A percentile compares a stretch with the other conserved stretches of the same genome.
Evolutionary conservation across 306 rosid species (phyloP).

Genomic region (Begonia fuchsioides): DNA sequence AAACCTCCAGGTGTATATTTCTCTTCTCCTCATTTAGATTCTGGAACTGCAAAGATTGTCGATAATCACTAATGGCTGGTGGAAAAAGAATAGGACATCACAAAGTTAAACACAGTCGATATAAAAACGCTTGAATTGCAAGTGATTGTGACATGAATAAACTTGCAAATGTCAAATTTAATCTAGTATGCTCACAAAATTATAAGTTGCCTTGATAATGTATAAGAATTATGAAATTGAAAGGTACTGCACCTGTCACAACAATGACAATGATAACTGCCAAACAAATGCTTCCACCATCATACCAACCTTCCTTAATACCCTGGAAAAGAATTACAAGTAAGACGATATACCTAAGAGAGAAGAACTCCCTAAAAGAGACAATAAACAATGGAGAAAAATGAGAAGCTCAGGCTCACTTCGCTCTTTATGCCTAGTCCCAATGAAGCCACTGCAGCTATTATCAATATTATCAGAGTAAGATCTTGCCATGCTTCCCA

Average conservation of each 20-base stretch:
- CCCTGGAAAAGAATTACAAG: constrained; percentile 39
- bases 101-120: background rate
- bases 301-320: constrained; percentile 94
- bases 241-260: constrained; percentile 50
- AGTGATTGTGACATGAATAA: too few species aligned
- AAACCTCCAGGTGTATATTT: constrained; percentile 80
- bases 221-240: too few species aligned
- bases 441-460: constrained; percentile 91
- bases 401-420: constrained; percentile 31
- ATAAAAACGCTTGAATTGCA: background rate
- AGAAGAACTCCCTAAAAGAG: too few species aligned
- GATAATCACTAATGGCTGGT: constrained; percentile 80
- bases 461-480: constrained; percentile 82
- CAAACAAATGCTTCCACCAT: constrained; percentile 98
- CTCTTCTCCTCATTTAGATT: constrained; percentile 84
- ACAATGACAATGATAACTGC: constrained; percentile 90
- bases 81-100: constrained; percentile 3
- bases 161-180: too few species aligned
- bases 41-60: constrained; percentile 95
- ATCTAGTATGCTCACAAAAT: too few species aligned
- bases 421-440: constrained; percentile 90
- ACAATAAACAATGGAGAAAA: background rate
- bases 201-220: too few species aligned
- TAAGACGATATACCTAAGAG: constrained; percentile 1
- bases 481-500: constrained; percentile 99